Conservation (phyloP, 1,284 basidiomycete species). For the Fomitopsis pinicola region DNA sequence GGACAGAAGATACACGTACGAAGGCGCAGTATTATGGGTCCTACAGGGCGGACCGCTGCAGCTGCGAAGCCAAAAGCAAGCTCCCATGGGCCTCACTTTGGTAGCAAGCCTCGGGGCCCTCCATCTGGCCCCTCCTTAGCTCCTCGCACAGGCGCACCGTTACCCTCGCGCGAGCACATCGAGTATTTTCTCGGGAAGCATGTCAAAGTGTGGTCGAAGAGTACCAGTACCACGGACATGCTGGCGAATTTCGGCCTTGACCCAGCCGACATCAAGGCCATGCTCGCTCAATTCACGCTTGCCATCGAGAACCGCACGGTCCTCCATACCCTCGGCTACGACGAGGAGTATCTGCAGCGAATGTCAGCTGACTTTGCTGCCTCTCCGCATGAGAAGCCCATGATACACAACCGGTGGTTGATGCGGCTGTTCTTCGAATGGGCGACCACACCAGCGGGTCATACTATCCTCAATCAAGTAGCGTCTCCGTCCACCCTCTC, state of each 20-base stretch:
- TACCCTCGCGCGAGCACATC: conserved; percentile 6
- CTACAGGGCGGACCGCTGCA: neutral
- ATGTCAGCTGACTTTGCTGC: conserved; percentile 23
- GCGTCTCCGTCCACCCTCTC: conserved; percentile 29
- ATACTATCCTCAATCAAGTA: conserved; percentile 19
- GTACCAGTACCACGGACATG: conserved; percentile 25
- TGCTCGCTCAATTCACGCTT: conserved; percentile 33
- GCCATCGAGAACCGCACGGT: conserved; percentile 32
- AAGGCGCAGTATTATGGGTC: neutral
- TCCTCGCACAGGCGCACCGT: neutral
- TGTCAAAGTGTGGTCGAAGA: conserved; percentile 26
- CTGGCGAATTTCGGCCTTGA: conserved; percentile 43
- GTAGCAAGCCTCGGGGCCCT: neutral
- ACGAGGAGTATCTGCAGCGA: conserved; percentile 26
- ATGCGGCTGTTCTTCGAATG: conserved; percentile 46
- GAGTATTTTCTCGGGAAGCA: conserved; percentile 12
- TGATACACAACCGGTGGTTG: conserved; percentile 28
- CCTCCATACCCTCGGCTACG: conserved; percentile 33
- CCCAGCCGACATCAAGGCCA: conserved; percentile 23
- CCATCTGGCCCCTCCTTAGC: neutral
- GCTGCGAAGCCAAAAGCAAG: neutral
- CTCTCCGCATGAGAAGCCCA: conserved; percentile 11
- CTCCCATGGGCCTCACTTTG: too few species aligned
- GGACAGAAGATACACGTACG: conserved; percentile 1
- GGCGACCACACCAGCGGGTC: conserved; percentile 34